Percentiles rank a stretch among this genome's conserved stretches.
These are phyloP conservation scores for Podaxis carcinomalis DNA, from an alignment of 768 basidiomycete species.

Conservation along the genomic window DNA sequence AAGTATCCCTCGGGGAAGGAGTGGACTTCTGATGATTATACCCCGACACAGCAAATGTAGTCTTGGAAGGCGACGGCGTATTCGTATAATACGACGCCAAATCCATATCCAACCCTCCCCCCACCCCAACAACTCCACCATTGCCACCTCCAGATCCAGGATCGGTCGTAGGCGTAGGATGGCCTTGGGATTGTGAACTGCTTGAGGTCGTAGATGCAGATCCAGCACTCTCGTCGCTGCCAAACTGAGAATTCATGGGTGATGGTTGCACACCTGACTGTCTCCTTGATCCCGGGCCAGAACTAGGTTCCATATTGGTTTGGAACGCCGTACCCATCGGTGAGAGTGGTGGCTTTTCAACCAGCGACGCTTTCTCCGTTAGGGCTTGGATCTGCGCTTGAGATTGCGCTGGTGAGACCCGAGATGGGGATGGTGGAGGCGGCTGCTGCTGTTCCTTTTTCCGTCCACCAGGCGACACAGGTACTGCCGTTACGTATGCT, in stretches of 20 bases:
- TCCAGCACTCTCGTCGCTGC: conserved; percentile 36
- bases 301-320: background rate
- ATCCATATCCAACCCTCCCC: background rate
- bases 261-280: conserved; percentile 31
- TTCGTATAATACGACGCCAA: conserved; percentile 1
- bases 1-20: conserved; percentile 30
- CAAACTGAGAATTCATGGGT: conserved; percentile 46
- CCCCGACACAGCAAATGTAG: conserved; percentile 18
- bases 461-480: conserved; percentile 8
- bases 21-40: conserved; percentile 16
- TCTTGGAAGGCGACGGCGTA: conserved; percentile 23
- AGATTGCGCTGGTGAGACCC: background rate
- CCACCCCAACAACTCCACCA: background rate
- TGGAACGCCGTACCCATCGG: conserved; percentile 1
- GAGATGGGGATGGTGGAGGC: conserved; percentile 4
- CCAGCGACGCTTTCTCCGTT: background rate
- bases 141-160: background rate
- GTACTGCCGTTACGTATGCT: conserved; percentile 37
- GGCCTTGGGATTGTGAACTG: conserved; percentile 34
- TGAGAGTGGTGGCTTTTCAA: conserved; percentile 5
- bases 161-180: conserved; percentile 35
- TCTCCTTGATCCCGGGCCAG: conserved; percentile 3
- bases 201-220: conserved; percentile 38
- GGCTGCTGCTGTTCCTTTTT: conserved; percentile 11
- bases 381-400: background rate